Evolutionary conservation across 208 protist genomes (phyloP), one percentile per base, ranked within the genome.

Genomic region (Tritrichomonas foetus): DNA sequence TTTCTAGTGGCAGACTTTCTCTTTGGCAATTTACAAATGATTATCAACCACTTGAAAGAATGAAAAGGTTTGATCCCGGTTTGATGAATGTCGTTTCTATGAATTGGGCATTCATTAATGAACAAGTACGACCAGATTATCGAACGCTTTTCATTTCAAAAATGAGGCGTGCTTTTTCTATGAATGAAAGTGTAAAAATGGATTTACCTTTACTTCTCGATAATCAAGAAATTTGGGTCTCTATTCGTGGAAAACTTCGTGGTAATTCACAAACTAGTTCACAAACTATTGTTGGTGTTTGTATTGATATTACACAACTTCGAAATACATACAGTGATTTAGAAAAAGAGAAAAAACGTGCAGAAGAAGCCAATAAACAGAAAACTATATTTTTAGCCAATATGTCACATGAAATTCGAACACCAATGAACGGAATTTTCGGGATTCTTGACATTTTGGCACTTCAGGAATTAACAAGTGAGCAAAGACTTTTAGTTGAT

Each of bases 371-470:
- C 3, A 94, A 94, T 36, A 49, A 61, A 16, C 57, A 57, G 64
- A 94, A 74, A 69, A 72, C 57, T 3, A 8, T 50, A 5, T 94
- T 94, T 33, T 33, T 94, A 22, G 74, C 93, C 22, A n/a, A n/a
- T n/a, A n/a, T n/a, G n/a, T n/a, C n/a, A n/a, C n/a, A n/a, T n/a
- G n/a, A n/a, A n/a, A n/a, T n/a, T n/a, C n/a, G 93, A 41, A 94
- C 93, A 3, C 72, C 72, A n/a, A 80, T 94, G 74, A 94, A 94
- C 36, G 93, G 93, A 3, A 50, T 94, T 27, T 57, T 94, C 64
- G 93, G 93, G 1, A 84, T 74, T 66, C 39, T 80, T 1, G 66
- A 74, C 33, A 27, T 84, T 8, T 44, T 94, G 27, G 25, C 27
- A 8, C n/a, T 93, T 8, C 39, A 57, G n/a, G 41, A 69, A n/a